Conservation (phyloP, 257 asterid genomes). For the Nicotiana noctiflora region DNA sequence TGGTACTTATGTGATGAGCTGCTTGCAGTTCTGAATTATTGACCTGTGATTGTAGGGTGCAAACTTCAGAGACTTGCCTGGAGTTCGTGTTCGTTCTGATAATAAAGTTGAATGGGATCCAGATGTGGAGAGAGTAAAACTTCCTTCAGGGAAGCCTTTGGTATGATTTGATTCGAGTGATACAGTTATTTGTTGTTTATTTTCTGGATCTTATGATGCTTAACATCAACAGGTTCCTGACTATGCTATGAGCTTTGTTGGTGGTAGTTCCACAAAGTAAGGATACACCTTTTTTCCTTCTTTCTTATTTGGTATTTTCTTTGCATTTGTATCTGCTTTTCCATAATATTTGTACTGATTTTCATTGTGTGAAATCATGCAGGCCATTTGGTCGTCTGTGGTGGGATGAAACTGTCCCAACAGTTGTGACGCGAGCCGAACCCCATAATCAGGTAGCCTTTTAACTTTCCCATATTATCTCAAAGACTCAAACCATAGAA, state of each 20-base stretch:
- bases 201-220: neutral
- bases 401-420: constrained; percentile 34
- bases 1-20: neutral
- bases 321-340: neutral
- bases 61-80: constrained; percentile 35
- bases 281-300: neutral
- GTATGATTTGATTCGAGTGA: constrained; percentile 13
- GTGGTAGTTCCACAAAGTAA: constrained; percentile 35
- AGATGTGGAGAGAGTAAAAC: constrained; percentile 13
- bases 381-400: constrained; percentile 42
- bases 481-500: no score
- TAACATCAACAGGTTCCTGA: constrained; percentile 30
- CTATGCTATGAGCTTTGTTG: constrained; percentile 26
- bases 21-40: neutral
- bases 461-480: neutral
- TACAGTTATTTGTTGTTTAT: neutral
- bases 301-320: neutral
- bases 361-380: neutral
- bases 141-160: constrained; percentile 29
- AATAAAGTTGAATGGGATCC: constrained; percentile 18
- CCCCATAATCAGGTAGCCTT: constrained; percentile 39
- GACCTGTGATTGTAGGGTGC: constrained; percentile 26
- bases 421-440: constrained; percentile 36
- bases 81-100: constrained; percentile 19
- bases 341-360: neutral